These are phyloP conservation scores for Aspergillus uvarum DNA, from an alignment of 2,329 filamentous ascomycete genomes.

Conservation along the genomic window DNA sequence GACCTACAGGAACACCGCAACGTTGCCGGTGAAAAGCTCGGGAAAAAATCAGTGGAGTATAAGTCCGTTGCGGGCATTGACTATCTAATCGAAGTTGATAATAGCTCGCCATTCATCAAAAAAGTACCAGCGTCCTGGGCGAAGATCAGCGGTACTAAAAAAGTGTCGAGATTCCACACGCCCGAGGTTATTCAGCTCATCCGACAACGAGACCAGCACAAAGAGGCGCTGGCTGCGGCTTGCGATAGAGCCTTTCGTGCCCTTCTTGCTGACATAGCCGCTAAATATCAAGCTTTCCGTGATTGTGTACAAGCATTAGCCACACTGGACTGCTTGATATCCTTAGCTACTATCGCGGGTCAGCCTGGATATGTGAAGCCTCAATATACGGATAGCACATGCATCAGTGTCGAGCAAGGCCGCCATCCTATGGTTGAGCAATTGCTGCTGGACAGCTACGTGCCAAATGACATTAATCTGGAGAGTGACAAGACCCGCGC, in stretches of 20 bases:
- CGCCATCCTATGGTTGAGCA: conserved; percentile 97
- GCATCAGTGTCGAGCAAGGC: conserved; percentile 70
- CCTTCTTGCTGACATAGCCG: conserved; percentile 70
- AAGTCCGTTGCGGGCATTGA: conserved; percentile 86
- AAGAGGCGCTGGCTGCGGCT: conserved; percentile 85
- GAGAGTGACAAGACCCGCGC: conserved; percentile 66
- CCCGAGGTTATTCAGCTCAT: conserved; percentile 82
- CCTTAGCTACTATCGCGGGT: conserved; percentile 76
- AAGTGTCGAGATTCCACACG: conserved; percentile 87
- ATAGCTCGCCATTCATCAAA: conserved; percentile 68
- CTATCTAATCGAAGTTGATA: conserved; percentile 89
- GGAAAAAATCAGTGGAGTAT: conserved; percentile 72
- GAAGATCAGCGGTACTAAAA: conserved; percentile 94
- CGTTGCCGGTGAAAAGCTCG: conserved; percentile 69
- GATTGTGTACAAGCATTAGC: conserved; percentile 85
- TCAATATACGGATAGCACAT: conserved; percentile 62
- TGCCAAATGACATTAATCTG: conserved; percentile 81
- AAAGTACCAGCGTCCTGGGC: conserved; percentile 90
- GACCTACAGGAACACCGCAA: conserved; percentile 76
- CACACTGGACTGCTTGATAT: conserved; percentile 84
- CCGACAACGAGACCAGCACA: conserved; percentile 88
- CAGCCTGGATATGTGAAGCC: conserved; percentile 89
- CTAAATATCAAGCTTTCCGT: conserved; percentile 84
- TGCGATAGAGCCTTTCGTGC: conserved; percentile 79
- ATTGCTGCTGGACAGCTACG: conserved; percentile 79